Evolutionary conservation across 2,329 filamentous ascomycete genomes (phyloP).

Genomic region (Penicillium crustosum): DNA sequence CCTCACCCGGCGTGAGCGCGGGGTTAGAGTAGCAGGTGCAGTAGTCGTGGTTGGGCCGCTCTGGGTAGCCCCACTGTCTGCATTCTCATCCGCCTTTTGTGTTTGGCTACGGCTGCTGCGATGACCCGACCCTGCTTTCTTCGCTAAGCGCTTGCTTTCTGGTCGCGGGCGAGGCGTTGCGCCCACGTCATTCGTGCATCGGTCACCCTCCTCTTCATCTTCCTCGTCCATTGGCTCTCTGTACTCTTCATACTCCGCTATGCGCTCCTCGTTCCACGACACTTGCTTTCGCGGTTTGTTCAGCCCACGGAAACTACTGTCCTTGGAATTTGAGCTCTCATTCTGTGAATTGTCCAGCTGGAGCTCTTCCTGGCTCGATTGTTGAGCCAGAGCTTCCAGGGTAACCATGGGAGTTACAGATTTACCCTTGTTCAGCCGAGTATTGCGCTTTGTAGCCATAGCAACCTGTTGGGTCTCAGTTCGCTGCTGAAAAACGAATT

Average conservation of each 20-base stretch:
- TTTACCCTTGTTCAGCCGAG: constrained; percentile 43
- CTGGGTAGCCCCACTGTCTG: constrained; percentile 16
- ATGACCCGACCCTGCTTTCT: constrained; percentile 25
- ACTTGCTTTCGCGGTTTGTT: constrained; percentile 31
- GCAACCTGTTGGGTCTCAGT: constrained; percentile 46
- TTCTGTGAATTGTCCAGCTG: constrained; percentile 7
- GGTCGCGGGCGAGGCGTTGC: constrained; percentile 15
- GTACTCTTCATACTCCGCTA: constrained; percentile 38
- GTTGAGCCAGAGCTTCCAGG: constrained; percentile 29
- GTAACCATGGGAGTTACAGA: constrained; percentile 35
- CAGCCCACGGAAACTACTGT: constrained; percentile 5
- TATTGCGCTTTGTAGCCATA: constrained; percentile 45
- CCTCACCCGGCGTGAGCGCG: constrained; percentile 34
- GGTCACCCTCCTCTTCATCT: constrained; percentile 13
- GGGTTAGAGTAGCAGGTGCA: constrained; percentile 27
- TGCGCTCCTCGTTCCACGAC: constrained; percentile 41
- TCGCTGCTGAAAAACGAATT: constrained; percentile 46
- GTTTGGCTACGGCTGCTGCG: constrained; percentile 28
- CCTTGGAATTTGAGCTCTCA: constrained; percentile 6
- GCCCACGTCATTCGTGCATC: constrained; percentile 23
- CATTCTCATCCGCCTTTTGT: constrained; percentile 13
- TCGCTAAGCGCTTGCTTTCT: constrained; percentile 22
- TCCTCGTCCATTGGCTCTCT: constrained; percentile 13
- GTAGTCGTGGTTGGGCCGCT: constrained; percentile 18
- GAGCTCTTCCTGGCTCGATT: constrained; percentile 8